These are phyloP conservation scores for Hypericum androsaemum DNA, from an alignment of 345 rosid genomes.

Conservation along the genomic window DNA sequence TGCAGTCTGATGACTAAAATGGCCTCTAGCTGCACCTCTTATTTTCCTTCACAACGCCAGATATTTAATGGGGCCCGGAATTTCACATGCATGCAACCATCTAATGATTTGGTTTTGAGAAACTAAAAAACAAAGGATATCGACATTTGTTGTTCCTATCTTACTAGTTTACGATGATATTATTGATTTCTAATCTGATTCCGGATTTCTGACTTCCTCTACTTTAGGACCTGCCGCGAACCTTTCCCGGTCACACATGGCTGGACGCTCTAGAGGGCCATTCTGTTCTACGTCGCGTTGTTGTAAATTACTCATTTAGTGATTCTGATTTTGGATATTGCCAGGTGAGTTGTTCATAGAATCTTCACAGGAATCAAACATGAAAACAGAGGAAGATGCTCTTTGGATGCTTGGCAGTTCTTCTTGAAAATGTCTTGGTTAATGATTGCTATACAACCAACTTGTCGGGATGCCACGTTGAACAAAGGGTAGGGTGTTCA, in stretches of 20 bases:
- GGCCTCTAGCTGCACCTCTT: too few relatives aligned
- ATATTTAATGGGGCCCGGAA: too few relatives aligned
- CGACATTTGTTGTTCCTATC: too few relatives aligned
- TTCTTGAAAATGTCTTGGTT: slow-evolving; percentile 86
- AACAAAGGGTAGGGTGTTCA: slow-evolving; percentile 98
- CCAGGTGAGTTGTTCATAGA: slow-evolving; percentile 49
- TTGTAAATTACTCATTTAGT: slow-evolving; percentile 91
- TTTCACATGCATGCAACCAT: too few relatives aligned
- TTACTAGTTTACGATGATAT: too few relatives aligned
- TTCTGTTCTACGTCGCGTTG: slow-evolving; percentile 82
- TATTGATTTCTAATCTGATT: too few relatives aligned
- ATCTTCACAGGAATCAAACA: neutral
- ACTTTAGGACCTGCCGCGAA: slow-evolving; percentile 84
- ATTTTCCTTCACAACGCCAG: too few relatives aligned
- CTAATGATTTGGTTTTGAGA: too few relatives aligned
- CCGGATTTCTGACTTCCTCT: too few relatives aligned
- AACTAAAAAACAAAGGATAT: too few relatives aligned
- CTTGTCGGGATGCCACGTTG: slow-evolving; percentile 96
- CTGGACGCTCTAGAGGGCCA: slow-evolving; percentile 97
- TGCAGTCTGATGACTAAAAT: too few relatives aligned
- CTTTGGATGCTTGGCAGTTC: slow-evolving; percentile 99
- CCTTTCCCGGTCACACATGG: slow-evolving; percentile 99
- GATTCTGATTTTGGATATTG: slow-evolving; percentile 99
- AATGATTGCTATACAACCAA: slow-evolving; percentile 91
- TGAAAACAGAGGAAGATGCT: slow-evolving; percentile 99